A percentile compares a stretch with the other conserved stretches of the same genome.
phyloP scores from a whole-genome alignment of 176 grass and related monocot genomes.

The Oryza rufipogon region DNA sequence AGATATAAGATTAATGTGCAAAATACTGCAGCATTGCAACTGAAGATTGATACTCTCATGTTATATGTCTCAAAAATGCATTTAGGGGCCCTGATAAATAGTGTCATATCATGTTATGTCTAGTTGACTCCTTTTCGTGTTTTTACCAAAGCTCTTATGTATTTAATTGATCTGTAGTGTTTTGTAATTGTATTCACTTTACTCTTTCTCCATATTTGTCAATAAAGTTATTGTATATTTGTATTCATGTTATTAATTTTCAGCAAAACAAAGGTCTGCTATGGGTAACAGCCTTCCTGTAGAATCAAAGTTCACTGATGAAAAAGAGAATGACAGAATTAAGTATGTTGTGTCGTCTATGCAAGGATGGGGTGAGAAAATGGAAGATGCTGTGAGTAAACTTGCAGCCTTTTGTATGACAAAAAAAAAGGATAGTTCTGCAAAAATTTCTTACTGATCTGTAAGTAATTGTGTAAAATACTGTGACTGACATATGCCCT shows the following conservation, averaged over 20 bases:
- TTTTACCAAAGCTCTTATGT: background rate
- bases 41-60: background rate
- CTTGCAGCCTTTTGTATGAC: background rate
- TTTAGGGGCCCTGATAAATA: background rate
- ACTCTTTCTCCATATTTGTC: background rate
- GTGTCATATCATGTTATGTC: background rate
- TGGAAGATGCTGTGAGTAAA: constrained; percentile 34
- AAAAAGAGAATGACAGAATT: constrained; percentile 12
- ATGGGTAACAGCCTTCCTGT: constrained; percentile 30
- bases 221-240: background rate
- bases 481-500: background rate
- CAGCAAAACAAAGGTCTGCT: constrained; percentile 17
- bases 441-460: background rate
- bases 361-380: background rate
- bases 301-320: background rate
- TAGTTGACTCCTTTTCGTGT: background rate
- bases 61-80: background rate
- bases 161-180: constrained; percentile 9
- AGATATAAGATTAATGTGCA: background rate
- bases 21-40: background rate
- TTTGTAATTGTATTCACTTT: constrained; percentile 10
- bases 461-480: constrained; percentile 13
- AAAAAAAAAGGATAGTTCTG: constrained; percentile 8
- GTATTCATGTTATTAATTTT: constrained; percentile 28
- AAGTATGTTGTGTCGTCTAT: constrained; percentile 17